These are phyloP conservation scores for Microbotryum intermedium DNA, from an alignment of 1,284 basidiomycete species.

Conservation along the genomic window DNA sequence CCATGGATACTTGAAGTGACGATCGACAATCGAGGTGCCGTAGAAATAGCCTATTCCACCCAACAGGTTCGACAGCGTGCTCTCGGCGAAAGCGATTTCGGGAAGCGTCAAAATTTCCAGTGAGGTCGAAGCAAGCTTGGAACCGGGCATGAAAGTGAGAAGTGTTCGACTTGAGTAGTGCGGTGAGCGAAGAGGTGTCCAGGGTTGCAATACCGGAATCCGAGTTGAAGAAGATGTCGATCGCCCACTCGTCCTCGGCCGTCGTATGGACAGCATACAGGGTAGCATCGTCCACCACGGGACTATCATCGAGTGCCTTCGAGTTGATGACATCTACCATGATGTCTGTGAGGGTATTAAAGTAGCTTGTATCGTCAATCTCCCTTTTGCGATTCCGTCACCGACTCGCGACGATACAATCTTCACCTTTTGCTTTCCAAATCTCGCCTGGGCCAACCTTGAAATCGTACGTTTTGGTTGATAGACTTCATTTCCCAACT, in stretches of 20 bases:
- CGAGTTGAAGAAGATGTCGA: slow-evolving; percentile 78
- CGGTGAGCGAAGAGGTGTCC: slow-evolving; percentile 49
- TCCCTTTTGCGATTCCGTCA: no score
- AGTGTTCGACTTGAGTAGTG: slow-evolving; percentile 58
- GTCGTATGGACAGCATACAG: slow-evolving; percentile 76
- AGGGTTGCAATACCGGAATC: slow-evolving; percentile 51
- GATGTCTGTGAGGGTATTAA: slow-evolving; percentile 46
- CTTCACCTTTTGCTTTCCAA: no score
- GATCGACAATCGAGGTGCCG: slow-evolving; percentile 78
- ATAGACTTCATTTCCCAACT: no score
- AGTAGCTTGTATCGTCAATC: no score
- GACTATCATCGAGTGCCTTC: slow-evolving; percentile 38
- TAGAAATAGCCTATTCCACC: slow-evolving; percentile 92
- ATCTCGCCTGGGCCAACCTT: no score
- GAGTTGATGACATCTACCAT: slow-evolving; percentile 56
- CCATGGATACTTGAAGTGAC: slow-evolving; percentile 75
- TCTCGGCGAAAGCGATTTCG: slow-evolving; percentile 65
- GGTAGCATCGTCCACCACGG: slow-evolving; percentile 58
- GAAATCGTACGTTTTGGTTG: no score
- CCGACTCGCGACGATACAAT: no score
- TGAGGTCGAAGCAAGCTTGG: slow-evolving; percentile 50
- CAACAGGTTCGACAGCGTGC: slow-evolving; percentile 76
- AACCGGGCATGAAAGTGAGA: slow-evolving; percentile 61
- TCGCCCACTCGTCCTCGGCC: slow-evolving; percentile 69
- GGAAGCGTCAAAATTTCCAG: slow-evolving; percentile 44